These are phyloP conservation scores for Fusarium coicis DNA, from an alignment of 2,329 filamentous ascomycete species.

Conservation along the genomic window DNA sequence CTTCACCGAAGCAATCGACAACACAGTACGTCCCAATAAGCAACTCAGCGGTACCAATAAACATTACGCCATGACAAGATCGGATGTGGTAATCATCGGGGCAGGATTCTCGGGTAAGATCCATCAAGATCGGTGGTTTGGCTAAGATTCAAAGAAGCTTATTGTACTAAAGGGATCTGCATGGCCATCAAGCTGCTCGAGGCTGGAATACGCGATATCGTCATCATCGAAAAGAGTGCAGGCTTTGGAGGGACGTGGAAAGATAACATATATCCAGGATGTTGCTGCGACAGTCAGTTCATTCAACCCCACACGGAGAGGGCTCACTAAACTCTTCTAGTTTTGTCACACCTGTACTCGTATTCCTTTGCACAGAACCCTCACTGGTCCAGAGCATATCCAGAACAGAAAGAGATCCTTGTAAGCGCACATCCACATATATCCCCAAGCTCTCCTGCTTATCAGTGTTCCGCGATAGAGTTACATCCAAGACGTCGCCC, in stretches of 20 bases:
- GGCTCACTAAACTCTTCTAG: accelerated
- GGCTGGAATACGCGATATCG: not conserved
- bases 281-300: not conserved
- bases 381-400: not conserved
- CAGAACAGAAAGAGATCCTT: not conserved
- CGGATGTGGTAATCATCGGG: not conserved
- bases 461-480: accelerated
- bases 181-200: not conserved
- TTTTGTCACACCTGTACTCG: not conserved
- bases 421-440: not conserved
- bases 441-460: accelerated
- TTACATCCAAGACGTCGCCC: not conserved
- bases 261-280: not conserved
- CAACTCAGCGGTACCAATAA: accelerated
- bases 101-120: not conserved
- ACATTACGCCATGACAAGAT: not conserved
- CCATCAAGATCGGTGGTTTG: accelerated
- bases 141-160: accelerated
- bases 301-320: accelerated
- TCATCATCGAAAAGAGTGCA: not conserved
- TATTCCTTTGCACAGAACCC: not conserved
- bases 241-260: not conserved
- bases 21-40: accelerated
- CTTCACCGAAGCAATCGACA: not conserved
- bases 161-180: accelerated